Base-by-base conservation (phyloP, 192 early-diverging fungal genomes). In the Linnemannia zychae region DNA sequence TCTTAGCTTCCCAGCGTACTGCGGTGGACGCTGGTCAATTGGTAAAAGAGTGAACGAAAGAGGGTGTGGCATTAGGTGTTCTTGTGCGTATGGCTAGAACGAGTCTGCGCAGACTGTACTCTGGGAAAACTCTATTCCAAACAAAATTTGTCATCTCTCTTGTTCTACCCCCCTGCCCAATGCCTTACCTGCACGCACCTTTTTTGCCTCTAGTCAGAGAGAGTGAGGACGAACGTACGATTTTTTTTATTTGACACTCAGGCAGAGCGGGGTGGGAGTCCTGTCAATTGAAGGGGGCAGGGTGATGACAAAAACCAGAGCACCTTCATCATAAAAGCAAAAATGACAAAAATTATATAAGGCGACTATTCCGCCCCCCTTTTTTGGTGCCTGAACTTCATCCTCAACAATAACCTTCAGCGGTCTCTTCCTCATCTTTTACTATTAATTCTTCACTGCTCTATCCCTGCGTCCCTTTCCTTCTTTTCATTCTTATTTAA, bases 121-220 rank as follows among this genome's bases (percentile, higher is more conserved):
- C n/a, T n/a, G 11, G 57, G 57, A 12, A 24, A 63, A 63, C 57
- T 63, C 28, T 63, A 63, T 13, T 1, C 7, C 3, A 0, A 3
- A 63, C 57, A 60, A 60, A 60, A 60, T 60, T 60, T 60, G 57
- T 60, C 57, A 60, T 60, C 28, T n/a, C 28, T 7, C n/a, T 60
- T 60, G 24, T 60, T 60, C n/a, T 53, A 24, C n/a, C 52, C n/a
- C n/a, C n/a, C n/a, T n/a, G n/a, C n/a, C n/a, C n/a, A n/a, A 44
- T 60, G 24, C 28, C 28, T 28, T 60, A 28, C 28, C 57, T 28
- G n/a, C 28, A 60, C 52, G 11, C 22, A n/a, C 52, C 9, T n/a
- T 24, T 1, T 3, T 28, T 60, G 11, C 24, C 2, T 1, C 4
- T 44, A 44, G 9, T 44, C 40, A 44, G 9, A 44, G 40, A n/a